Evolutionary conservation across 1,139 yeast species (phyloP), one percentile per base, ranked within the genome.

Genomic region (Saccharomyces pastorianus): DNA sequence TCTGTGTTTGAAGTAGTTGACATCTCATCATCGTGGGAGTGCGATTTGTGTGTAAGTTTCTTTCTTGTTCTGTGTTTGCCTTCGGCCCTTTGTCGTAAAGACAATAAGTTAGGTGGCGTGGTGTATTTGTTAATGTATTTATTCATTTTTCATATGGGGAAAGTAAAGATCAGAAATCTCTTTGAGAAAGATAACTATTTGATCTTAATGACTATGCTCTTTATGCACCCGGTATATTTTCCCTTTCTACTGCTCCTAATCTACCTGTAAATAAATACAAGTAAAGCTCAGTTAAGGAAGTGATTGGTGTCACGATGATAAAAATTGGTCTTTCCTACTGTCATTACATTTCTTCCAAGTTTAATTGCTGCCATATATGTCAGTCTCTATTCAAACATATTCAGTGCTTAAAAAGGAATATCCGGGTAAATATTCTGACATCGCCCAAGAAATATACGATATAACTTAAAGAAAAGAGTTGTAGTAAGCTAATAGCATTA

Each of bases 51-150:
- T 9, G 55, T 55, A 48, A 63, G 53, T 50, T 64, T 64, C 49
- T 62, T 65, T 48, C 63, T 58, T 8, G 61, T 58, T 31, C 54
- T 61, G 42, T 56, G 59, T 42, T 62, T 58, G n/a, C 51, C 55
- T 42, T 64, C 67, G 2, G 59, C 63, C 49, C 58, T 60, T 54
- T 60, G 60, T 51, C 64, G 58, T 26, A 64, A 52, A 14, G 65
- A 59, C 46, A 62, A 48, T 60, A 64, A 62, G 25, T 46, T 46
- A 38, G 44, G 44, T 11, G 44, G 44, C 3, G 44, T 17, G 9
- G 44, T 38, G 26, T 38, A 38, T 11, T 38, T 38, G 26, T 38
- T 38, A 38, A 38, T 38, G 26, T 38, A 38, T 38, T 38, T 38
- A 13, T 38, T 38, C 44, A 38, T 38, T 6, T 20, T 25, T 38